Conservation (phyloP, 164 flowering plant genomes). For the Litsea cubeba region DNA sequence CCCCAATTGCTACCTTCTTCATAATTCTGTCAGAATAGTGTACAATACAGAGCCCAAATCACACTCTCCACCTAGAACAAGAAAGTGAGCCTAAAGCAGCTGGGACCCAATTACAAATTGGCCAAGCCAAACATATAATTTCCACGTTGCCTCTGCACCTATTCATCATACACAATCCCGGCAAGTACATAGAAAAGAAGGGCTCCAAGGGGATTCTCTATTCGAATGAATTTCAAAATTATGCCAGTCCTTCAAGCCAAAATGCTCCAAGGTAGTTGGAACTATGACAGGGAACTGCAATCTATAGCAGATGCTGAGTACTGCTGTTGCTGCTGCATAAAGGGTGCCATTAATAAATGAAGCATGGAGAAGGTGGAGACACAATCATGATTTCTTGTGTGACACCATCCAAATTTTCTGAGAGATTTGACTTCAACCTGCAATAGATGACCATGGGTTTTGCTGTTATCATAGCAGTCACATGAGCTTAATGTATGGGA, state of each 20-base stretch:
- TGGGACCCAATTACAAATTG: slow-evolving; percentile 57
- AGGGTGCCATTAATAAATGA: slow-evolving; percentile 62
- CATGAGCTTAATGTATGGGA: too few species aligned
- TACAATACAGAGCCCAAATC: slow-evolving; percentile 53
- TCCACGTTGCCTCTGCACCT: slow-evolving; percentile 57
- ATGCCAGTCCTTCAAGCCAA: slow-evolving; percentile 77
- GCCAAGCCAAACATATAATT: slow-evolving; percentile 16
- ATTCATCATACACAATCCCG: slow-evolving; percentile 62
- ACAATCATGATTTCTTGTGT: slow-evolving; percentile 64
- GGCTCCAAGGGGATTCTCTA: slow-evolving; percentile 84
- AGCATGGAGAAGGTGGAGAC: slow-evolving; percentile 60
- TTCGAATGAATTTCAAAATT: slow-evolving; percentile 53
- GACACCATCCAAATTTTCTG: slow-evolving; percentile 69
- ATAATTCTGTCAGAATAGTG: slow-evolving; percentile 35
- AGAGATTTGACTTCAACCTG: slow-evolving; percentile 61
- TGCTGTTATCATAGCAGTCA: too few species aligned
- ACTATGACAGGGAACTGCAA: slow-evolving; percentile 75
- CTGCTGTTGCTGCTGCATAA: slow-evolving; percentile 49
- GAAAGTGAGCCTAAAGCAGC: slow-evolving; percentile 64
- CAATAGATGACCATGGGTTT: slow-evolving; percentile 5
- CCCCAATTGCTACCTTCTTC: too few species aligned
- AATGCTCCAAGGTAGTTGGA: slow-evolving; percentile 84
- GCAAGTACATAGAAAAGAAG: slow-evolving; percentile 79
- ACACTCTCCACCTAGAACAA: slow-evolving; percentile 61
- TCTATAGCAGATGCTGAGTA: slow-evolving; percentile 85